Percentiles rank a stretch among this genome's conserved stretches.
phyloP scores from a whole-genome alignment of 1,139 yeast genomes.

The Pneumocystis sp. region DNA sequence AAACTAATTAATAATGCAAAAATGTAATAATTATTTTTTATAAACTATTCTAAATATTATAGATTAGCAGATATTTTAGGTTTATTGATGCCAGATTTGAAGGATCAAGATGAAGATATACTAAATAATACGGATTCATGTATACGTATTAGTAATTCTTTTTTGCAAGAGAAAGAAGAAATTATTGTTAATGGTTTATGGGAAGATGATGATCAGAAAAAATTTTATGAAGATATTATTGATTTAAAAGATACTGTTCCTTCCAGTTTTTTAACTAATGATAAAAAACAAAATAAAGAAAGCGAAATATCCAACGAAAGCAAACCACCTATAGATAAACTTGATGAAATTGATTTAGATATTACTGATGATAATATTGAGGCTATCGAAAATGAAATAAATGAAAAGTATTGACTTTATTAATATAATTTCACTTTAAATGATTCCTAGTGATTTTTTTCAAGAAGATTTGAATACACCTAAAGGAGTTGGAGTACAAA shows the following conservation, averaged over 20 bases:
- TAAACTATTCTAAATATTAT: not conserved
- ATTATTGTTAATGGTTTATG: conserved; percentile 33
- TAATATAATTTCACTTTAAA: not conserved
- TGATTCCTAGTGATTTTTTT: not conserved
- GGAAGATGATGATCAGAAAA: conserved; percentile 50
- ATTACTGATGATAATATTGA: conserved; percentile 14
- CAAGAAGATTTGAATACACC: conserved; percentile 6
- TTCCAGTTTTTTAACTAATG: conserved; percentile 22
- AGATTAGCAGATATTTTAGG: conserved; percentile 32
- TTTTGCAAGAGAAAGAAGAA: conserved; percentile 14
- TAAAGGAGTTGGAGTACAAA: conserved; percentile 15
- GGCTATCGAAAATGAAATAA: conserved; percentile 12
- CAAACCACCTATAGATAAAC: not conserved
- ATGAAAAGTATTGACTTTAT: conserved; percentile 4
- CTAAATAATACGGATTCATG: conserved; percentile 3
- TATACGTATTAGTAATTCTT: conserved; percentile 1
- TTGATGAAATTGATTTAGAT: conserved; percentile 7
- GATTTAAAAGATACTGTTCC: conserved; percentile 46
- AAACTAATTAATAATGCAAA: conserved; percentile 34
- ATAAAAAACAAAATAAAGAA: not conserved
- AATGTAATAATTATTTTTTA: conserved; percentile 7
- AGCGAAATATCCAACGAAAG: not conserved
- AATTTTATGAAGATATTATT: conserved; percentile 42
- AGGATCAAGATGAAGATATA: conserved; percentile 16
- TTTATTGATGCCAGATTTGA: conserved; percentile 26